phyloP scores from a whole-genome alignment of 1,139 yeast genomes.

The Oligophagozyma castellii region DNA sequence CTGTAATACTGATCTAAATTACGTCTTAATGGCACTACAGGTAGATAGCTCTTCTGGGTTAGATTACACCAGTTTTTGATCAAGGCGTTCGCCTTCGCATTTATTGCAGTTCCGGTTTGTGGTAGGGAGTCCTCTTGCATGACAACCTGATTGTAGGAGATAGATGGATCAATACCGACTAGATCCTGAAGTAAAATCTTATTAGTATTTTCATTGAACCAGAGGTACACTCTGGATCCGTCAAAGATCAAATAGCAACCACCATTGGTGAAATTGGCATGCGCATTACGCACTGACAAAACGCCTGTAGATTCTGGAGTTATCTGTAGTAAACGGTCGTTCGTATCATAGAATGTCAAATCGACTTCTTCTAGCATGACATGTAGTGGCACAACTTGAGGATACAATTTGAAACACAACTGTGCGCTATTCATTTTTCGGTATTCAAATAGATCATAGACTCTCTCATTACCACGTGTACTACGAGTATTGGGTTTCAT shows the following conservation, averaged over 20 bases:
- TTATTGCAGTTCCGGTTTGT: conserved; percentile 52
- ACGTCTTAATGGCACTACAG: conserved; percentile 21
- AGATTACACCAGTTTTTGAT: conserved; percentile 27
- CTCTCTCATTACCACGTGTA: conserved; percentile 43
- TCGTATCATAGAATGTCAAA: conserved; percentile 33
- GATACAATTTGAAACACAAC: conserved; percentile 59
- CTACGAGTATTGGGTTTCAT: conserved; percentile 37
- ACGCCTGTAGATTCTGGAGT: conserved; percentile 30
- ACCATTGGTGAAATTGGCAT: conserved; percentile 28
- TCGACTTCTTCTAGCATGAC: conserved; percentile 40
- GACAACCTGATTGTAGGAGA: conserved; percentile 32
- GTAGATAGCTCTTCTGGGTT: conserved; percentile 12
- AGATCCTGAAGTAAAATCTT: conserved; percentile 57
- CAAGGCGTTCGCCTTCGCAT: conserved; percentile 52
- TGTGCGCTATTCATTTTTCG: conserved; percentile 44
- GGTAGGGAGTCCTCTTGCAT: conserved; percentile 36
- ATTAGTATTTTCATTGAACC: conserved; percentile 63
- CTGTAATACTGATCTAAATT: conserved; percentile 21
- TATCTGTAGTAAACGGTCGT: conserved; percentile 34
- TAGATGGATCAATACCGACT: conserved; percentile 50
- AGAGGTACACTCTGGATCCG: conserved; percentile 48
- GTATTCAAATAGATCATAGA: conserved; percentile 43
- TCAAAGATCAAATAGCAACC: conserved; percentile 73
- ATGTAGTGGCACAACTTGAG: conserved; percentile 68
- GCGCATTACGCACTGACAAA: conserved; percentile 17